Conservation (phyloP, 225 moss, liverwort and hornwort genomes). For the Polytrichum commune region DNA sequence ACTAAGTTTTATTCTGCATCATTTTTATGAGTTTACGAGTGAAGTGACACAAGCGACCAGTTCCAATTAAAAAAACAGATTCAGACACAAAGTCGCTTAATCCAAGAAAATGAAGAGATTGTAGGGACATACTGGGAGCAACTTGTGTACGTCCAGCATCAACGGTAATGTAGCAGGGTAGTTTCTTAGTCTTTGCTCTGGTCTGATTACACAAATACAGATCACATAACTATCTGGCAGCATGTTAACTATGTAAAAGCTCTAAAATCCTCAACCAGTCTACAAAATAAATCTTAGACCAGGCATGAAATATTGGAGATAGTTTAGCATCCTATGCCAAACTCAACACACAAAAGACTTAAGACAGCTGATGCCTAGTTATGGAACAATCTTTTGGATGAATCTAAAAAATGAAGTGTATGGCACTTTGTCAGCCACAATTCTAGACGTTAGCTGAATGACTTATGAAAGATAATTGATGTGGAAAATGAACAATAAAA, state of each 20-base stretch:
- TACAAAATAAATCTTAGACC: too few relatives aligned
- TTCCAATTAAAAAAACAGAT: not conserved
- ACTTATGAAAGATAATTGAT: too few relatives aligned
- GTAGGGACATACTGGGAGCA: constrained; percentile 66
- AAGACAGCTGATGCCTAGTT: not conserved
- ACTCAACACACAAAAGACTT: not conserved
- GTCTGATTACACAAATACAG: constrained; percentile 29
- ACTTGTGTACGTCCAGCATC: constrained; percentile 94
- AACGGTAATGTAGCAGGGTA: constrained; percentile 83
- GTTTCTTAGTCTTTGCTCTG: constrained; percentile 73
- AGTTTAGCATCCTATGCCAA: too few relatives aligned
- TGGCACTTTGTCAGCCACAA: too few relatives aligned
- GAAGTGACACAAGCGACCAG: too few relatives aligned
- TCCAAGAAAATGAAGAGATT: not conserved
- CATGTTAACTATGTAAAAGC: too few relatives aligned
- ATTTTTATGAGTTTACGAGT: too few relatives aligned
- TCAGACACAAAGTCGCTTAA: not conserved
- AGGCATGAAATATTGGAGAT: too few relatives aligned
- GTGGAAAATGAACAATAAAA: too few relatives aligned
- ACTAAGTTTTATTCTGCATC: not conserved
- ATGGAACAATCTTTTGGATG: not conserved
- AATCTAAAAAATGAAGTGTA: too few relatives aligned
- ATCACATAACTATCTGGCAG: not conserved
- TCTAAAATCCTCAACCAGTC: too few relatives aligned
- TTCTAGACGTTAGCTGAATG: too few relatives aligned